Evolutionary conservation across 2,329 filamentous ascomycete genomes (phyloP), one percentile per base, ranked within the genome.

Genomic region (Didymella segeticola): DNA sequence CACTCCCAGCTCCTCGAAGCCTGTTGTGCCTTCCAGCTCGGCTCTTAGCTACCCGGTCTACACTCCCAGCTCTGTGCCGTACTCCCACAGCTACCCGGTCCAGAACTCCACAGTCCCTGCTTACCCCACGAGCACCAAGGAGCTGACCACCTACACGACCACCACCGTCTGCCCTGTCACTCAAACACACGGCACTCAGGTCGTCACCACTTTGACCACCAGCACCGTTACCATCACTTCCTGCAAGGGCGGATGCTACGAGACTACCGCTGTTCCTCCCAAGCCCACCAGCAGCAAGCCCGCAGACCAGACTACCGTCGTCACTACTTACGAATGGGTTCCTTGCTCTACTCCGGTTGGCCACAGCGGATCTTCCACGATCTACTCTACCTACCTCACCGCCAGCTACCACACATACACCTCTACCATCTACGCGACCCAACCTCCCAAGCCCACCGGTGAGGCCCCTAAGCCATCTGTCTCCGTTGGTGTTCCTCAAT

Each of bases 371-470:
- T 50, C 47, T 15, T 62, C 64, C 5, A 68, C 62, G 29, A 66
- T 67, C 62, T 77, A 75, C 67, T 73, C 69, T 3, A 77, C 75
- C 47, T 77, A 72, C 64, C 60, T 77, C n/a, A 75, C 72, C 5
- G 48, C 69, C 5, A 64, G 64, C n/a, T 71, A 67, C 61, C 64
- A 62, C 50, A 64, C 71, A 1, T 66, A 68, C 42, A 65, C 66
- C 19, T 70, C 69, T 33, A 64, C 64, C 25, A 71, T 70, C 36
- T 58, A 64, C 30, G 19, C 9, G 33, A 60, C 56, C 37, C 49
- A 45, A 31, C 43, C 61, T 22, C 56, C 63, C 11, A 52, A 55
- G 54, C 53, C 60, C 42, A 64, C 57, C 6, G 47, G 38, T 9
- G 46, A 47, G n/a, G 47, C 54, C 29, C 53, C 57, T 33, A 41